Conservation (phyloP, 257 asterid genomes). For the Echium plantagineum region DNA sequence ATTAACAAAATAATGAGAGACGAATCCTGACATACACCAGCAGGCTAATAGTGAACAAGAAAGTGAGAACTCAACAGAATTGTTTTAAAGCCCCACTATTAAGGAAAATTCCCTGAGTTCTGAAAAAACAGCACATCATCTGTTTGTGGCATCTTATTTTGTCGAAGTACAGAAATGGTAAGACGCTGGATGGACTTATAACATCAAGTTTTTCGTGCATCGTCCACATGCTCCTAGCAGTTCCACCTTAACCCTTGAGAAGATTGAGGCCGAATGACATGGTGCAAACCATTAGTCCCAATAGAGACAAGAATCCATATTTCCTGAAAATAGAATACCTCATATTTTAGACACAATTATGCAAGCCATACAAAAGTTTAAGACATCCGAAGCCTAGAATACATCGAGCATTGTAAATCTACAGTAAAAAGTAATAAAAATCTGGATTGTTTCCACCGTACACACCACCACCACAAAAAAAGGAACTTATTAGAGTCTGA, state of each 20-base stretch:
- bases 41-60: background rate
- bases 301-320: conserved; percentile 36
- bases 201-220: background rate
- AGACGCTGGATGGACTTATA: background rate
- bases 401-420: background rate
- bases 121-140: background rate
- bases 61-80: background rate
- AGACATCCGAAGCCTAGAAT: background rate
- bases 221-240: background rate
- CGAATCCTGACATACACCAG: background rate
- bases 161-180: background rate
- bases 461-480: too few species aligned
- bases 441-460: too few species aligned
- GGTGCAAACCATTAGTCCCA: conserved; percentile 47
- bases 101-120: background rate
- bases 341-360: background rate
- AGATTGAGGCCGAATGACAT: conserved; percentile 50
- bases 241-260: conserved; percentile 25
- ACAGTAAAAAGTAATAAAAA: background rate
- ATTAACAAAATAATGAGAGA: background rate
- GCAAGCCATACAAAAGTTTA: background rate
- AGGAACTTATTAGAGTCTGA: too few species aligned
- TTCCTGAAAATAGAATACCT: conserved; percentile 40
- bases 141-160: background rate
- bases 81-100: background rate